phyloP scores from a whole-genome alignment of 805 yeast genomes.

The Cyberlindnera japonica region DNA sequence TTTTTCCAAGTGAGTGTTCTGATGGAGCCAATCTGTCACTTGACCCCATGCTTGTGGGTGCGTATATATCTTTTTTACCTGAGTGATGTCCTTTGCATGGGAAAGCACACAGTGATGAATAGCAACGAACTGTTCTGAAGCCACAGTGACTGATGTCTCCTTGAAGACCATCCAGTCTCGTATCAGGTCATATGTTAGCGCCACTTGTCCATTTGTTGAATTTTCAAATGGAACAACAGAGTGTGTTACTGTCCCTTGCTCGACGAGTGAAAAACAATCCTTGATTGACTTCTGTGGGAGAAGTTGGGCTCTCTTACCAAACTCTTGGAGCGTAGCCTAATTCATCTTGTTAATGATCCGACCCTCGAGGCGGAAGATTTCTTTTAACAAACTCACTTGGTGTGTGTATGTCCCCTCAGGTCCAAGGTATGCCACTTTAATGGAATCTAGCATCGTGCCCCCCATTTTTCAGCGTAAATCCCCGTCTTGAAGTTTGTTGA shows the following conservation, averaged over 20 bases:
- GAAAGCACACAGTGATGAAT: constrained; percentile 75
- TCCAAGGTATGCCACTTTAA: constrained; percentile 72
- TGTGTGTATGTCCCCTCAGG: constrained; percentile 94
- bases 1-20: constrained; percentile 35
- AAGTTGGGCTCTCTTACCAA: constrained; percentile 30
- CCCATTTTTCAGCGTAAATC: too few species aligned
- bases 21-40: constrained; percentile 53
- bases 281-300: constrained; percentile 30
- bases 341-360: not conserved
- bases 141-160: constrained; percentile 31
- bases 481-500: too few species aligned
- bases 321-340: constrained; percentile 57
- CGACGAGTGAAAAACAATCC: constrained; percentile 59
- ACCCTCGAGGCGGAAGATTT: not conserved
- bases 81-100: constrained; percentile 38
- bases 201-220: constrained; percentile 93
- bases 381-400: constrained; percentile 44
- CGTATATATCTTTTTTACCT: constrained; percentile 63
- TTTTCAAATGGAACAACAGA: constrained; percentile 90
- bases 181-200: constrained; percentile 75
- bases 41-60: constrained; percentile 99
- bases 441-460: not conserved
- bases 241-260: constrained; percentile 46
- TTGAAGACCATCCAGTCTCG: constrained; percentile 56
- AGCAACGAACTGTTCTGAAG: constrained; percentile 78